Base-by-base conservation (phyloP, 2,329 filamentous ascomycete species). In the Zopfia rhizophila region DNA sequence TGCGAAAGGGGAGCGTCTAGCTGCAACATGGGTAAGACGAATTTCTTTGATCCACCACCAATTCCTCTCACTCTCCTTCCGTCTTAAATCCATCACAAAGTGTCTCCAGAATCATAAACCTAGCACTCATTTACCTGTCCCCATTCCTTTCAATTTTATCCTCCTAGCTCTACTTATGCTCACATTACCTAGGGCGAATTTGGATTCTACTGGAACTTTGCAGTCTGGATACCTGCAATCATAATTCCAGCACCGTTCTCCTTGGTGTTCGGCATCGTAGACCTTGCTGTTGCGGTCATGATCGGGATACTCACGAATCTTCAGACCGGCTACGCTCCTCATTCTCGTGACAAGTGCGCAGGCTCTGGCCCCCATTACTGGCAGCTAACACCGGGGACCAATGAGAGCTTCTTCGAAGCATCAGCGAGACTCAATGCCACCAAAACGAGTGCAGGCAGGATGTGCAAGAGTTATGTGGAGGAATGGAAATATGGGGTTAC, bases 341-440 rank as follows among this genome's bases (percentile, higher is more conserved):
- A 53, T 21, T 33, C 14, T 14, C 36, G 41, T 16, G 24, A 35
- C 12, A 3, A 2, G 2, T 59, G 55, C 31, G 30, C 29, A 32
- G 25, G 28, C 5, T 13, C 36, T 4, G 48, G 32, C 3, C 42
- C 54, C 2, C 49, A 56, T 31, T 22, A 46, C 6, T 53, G 46
- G 35, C 45, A 52, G 17, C 41, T 36, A 2, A 48, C 53, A 5
- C 24, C 33, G 10, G 60, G 61, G 2, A 43, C 44, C 13, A 62
- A 63, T 32, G 62, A 66, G 35, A 65, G 60, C 45, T 67, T 67
- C 38, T 67, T 66, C 24, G 51, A 58, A 13, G 55, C 55, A 10
- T 50, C 56, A 5, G 61, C 53, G 12, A 46, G 60, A 24, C 51
- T 65, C 2, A 65, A 67, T 28, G 42, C 13, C 2, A 63, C 62